Evolutionary conservation across 805 yeast species (phyloP), one percentile per base, ranked within the genome.

Genomic region (Yamadazyma insecticola): DNA sequence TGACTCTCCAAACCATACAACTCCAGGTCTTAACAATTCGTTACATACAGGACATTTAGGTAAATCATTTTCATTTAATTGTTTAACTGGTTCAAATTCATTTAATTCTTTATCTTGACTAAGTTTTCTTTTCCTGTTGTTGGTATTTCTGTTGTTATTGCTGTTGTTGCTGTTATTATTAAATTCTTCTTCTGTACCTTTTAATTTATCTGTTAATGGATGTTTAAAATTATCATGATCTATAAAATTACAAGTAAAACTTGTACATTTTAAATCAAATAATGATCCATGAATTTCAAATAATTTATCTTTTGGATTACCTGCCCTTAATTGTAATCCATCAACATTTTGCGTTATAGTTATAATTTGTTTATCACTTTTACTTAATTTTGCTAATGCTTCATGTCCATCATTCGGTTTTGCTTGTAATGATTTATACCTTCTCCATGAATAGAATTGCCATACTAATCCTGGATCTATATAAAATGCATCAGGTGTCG

Each of bases 1-100:
- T 11, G 87, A 70, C 55, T 88, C 97, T n/a, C 96, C 96, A 57
- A 82, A 86, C 96, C 96, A 88, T 5, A 87, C 89, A 3, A 88
- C 94, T 0, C 92, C 95, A 0, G 97, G 97, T 14, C 96, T 64
- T 36, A 88, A 57, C 9, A 82, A 50, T 4, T 65, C 68, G n/a
- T 62, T 50, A 50, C 97, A 88, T 8, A 58, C 59, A 0, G 96
- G 95, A 51, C 97, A 88, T 23, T 55, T 70, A 1, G 96, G 96
- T 8, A 86, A 63, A 2, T 75, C 76, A 1, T 55, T 48, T 28
- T 58, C 71, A 3, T 65, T 57, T 1, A 86, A 55, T 11, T 59
- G 50, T n/a, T 70, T 62, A 2, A 70, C 65, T 2, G 80, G 76
- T 2, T 57, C 45, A 29, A 70, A 63, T 24, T 67, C 70, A 13